Evolutionary conservation across 2,329 filamentous ascomycete genomes (phyloP).

Genomic region (Calonectria honghensis): DNA sequence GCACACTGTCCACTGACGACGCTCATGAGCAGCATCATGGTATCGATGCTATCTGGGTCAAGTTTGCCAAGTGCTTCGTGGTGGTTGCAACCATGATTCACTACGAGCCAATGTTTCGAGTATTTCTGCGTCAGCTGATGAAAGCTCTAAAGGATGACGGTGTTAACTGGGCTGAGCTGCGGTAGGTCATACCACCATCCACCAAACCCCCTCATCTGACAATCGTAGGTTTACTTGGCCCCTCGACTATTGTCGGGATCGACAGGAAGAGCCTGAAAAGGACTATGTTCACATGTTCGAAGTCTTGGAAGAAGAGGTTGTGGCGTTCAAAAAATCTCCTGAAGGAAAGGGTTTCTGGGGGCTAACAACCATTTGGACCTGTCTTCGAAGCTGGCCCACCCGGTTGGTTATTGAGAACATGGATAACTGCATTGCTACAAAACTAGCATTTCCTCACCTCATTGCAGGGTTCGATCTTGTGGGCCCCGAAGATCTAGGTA

Average conservation of each 20-base stretch:
- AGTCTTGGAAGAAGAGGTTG: slow-evolving; percentile 85
- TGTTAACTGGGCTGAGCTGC: slow-evolving; percentile 88
- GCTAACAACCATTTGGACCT: slow-evolving; percentile 89
- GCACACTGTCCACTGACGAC: slow-evolving; percentile 82
- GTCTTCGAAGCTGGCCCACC: slow-evolving; percentile 78
- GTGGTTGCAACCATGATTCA: slow-evolving; percentile 85
- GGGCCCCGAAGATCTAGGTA: slow-evolving; percentile 88
- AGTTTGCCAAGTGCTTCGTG: slow-evolving; percentile 85
- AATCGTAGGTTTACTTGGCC: slow-evolving; percentile 80
- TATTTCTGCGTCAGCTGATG: slow-evolving; percentile 83
- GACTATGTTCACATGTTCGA: slow-evolving; percentile 82
- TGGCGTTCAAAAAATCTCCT: slow-evolving; percentile 82
- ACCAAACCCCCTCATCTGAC: slow-evolving; percentile 39
- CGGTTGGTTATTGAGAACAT: slow-evolving; percentile 84
- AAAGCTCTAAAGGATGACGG: slow-evolving; percentile 85
- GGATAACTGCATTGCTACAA: slow-evolving; percentile 90
- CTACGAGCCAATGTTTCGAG: slow-evolving; percentile 92
- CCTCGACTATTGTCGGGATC: slow-evolving; percentile 80
- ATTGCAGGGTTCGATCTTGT: slow-evolving; percentile 93
- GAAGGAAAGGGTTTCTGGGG: slow-evolving; percentile 89
- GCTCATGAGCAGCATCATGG: slow-evolving; percentile 88
- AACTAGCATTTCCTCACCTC: slow-evolving; percentile 85
- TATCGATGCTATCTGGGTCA: slow-evolving; percentile 88
- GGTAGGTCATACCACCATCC: slow-evolving; percentile 58
- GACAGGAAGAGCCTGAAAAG: slow-evolving; percentile 78